Evolutionary conservation across 108 stramenopile species (phyloP), one percentile per base, ranked within the genome.

Genomic region (Hondaea fermentalgiana): DNA sequence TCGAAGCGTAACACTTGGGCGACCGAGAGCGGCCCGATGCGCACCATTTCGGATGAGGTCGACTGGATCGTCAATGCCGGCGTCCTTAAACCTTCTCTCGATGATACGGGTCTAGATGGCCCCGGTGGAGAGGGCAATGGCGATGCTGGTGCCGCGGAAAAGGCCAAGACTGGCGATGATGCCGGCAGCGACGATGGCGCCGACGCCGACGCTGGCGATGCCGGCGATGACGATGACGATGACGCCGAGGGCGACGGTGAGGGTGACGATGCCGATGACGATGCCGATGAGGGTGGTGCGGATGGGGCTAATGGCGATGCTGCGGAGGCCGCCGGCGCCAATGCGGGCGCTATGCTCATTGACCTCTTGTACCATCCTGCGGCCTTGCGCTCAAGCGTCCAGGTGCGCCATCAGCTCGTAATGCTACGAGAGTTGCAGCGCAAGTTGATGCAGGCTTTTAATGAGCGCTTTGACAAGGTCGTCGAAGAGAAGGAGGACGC

Each of bases 351-450:
- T 14, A 69, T 42, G 42, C 8, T 89, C 17, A 12, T 19, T 8
- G 58, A 60, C 4, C 91, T 94, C 21, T 88, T 95, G 14, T 95
- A 95, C 87, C 93, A 92, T 17, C 94, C 95, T 16, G 72, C 90
- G 35, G 92, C 93, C 17, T 72, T 93, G 5, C 87, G 92, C 19
- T 92, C 94, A 14, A 83, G 87, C 5, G 14, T 60, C 3, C 95
- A 95, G 91, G 72, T 90, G 76, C 90, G 93, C 28, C 89, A 57
- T 14, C 95, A 95, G 89, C 92, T 94, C 45, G 35, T 92, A 16
- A 60, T 95, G n/a, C 87, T 95, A 5, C 45, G 69, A 21, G 93
- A 92, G 87, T 53, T 94, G 42, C 44, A 91, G 44, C 91, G 92
- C 44, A 53, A 87, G 12, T 42, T 94, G 72, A 45, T 83, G 55